phyloP scores from a whole-genome alignment of 345 rosid species.

The Brassica juncea region DNA sequence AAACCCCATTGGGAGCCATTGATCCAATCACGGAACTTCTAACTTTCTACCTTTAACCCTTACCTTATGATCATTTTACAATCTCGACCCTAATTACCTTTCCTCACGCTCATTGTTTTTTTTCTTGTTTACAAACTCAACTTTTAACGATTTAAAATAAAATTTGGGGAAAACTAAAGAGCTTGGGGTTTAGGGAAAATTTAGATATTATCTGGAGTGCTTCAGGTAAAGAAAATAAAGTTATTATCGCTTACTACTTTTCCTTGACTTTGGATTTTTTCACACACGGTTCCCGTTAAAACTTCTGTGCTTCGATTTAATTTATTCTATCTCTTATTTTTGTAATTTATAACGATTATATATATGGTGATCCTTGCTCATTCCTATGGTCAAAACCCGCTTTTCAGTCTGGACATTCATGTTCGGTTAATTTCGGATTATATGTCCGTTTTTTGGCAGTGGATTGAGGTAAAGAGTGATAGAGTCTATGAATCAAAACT shows the following conservation, averaged over 20 bases:
- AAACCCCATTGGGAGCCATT: constrained; percentile 22
- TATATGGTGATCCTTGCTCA: too few species aligned
- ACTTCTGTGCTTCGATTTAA: background rate
- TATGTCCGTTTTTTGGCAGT: too few species aligned
- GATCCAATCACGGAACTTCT: constrained; percentile 28
- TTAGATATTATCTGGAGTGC: background rate
- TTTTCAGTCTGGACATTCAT: too few species aligned
- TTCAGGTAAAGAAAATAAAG: background rate
- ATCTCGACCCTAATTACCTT: background rate
- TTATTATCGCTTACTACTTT: background rate
- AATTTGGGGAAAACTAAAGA: background rate
- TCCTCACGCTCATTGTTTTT: background rate
- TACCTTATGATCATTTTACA: background rate
- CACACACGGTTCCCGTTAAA: background rate
- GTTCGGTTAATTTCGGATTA: too few species aligned
- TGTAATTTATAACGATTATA: background rate
- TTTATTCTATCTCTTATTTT: background rate
- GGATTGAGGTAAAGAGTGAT: too few species aligned
- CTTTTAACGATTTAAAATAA: background rate
- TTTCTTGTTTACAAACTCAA: background rate
- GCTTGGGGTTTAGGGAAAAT: background rate
- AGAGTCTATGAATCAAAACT: too few species aligned
- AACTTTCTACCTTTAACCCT: background rate
- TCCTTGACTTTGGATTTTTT: background rate
- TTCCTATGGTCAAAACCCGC: too few species aligned